phyloP scores from a whole-genome alignment of 1,139 yeast species.

The Pichia inconspicua region DNA sequence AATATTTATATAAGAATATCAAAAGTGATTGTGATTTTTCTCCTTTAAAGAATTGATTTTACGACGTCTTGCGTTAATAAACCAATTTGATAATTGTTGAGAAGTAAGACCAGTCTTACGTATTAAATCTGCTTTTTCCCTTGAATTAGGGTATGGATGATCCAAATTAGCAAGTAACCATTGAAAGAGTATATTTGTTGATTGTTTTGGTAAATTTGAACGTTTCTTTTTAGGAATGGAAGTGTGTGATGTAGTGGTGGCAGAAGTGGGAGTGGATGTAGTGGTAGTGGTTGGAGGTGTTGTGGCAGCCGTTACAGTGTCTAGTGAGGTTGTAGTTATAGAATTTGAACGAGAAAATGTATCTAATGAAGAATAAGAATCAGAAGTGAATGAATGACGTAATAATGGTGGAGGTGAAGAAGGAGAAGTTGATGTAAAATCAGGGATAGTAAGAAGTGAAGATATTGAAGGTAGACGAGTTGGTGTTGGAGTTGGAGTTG shows the following conservation, averaged over 20 bases:
- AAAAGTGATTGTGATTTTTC: not conserved
- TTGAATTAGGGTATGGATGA: constrained; percentile 91
- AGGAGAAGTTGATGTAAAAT: not conserved
- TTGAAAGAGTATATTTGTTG: constrained; percentile 68
- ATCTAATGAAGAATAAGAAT: constrained; percentile 10
- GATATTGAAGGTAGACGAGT: constrained; percentile 9
- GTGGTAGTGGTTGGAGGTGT: not conserved
- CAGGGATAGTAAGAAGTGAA: constrained; percentile 1
- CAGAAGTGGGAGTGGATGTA: not conserved
- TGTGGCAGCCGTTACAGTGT: not conserved
- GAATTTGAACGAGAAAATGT: constrained; percentile 20
- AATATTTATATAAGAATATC: constrained; percentile 23
- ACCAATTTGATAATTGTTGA: constrained; percentile 94
- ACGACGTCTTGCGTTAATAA: constrained; percentile 89
- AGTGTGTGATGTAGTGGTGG: not conserved
- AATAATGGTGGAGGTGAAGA: constrained; percentile 4
- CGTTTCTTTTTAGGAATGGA: constrained; percentile 21
- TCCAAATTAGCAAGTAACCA: constrained; percentile 84
- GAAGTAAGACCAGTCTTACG: constrained; percentile 78
- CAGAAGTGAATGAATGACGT: constrained; percentile 13
- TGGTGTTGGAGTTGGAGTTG: not conserved
- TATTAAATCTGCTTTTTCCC: constrained; percentile 76
- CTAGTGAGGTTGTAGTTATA: constrained; percentile 3
- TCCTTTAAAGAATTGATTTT: constrained; percentile 40
- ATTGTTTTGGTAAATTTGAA: constrained; percentile 75